Evolutionary conservation across 495 filamentous ascomycete species (phyloP).

Genomic region (Jackrogersella minutella): DNA sequence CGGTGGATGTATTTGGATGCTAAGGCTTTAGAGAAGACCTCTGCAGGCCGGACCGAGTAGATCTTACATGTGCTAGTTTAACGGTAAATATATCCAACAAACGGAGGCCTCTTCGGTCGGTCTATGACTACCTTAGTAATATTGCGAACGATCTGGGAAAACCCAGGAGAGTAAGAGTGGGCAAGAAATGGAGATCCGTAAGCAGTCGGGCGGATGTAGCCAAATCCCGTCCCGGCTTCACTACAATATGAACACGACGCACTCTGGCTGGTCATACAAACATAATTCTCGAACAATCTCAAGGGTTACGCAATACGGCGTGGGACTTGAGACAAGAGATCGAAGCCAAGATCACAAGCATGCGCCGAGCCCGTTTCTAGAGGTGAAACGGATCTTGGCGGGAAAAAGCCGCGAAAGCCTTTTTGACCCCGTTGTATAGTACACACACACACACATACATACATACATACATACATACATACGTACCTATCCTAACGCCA

Average conservation of each 20-base stretch:
- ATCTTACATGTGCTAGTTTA: too few species aligned
- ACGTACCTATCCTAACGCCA: slow-evolving; percentile 6
- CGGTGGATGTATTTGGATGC: too few species aligned
- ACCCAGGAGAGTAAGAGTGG: background rate
- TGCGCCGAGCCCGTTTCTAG: slow-evolving; percentile 5
- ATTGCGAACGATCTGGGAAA: background rate
- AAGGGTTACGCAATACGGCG: slow-evolving; percentile 21
- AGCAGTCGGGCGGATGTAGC: background rate
- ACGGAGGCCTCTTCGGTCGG: too few species aligned
- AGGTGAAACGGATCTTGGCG: slow-evolving; percentile 37
- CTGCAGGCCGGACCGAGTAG: too few species aligned
- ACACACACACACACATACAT: too few species aligned
- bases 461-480: too few species aligned
- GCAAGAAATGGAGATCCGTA: background rate
- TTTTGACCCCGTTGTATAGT: too few species aligned
- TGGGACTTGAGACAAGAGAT: slow-evolving; percentile 23
- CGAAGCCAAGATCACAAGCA: slow-evolving; percentile 29
- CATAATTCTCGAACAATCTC: background rate
- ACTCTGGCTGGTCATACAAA: background rate
- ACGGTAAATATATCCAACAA: too few species aligned
- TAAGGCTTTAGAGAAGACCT: too few species aligned
- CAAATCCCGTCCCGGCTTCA: background rate
- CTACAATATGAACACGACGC: background rate
- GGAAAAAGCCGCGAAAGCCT: slow-evolving; percentile 5
- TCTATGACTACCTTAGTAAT: too few species aligned